These are phyloP conservation scores for Mycena galopus DNA, from an alignment of 768 basidiomycete species.

Conservation along the genomic window DNA sequence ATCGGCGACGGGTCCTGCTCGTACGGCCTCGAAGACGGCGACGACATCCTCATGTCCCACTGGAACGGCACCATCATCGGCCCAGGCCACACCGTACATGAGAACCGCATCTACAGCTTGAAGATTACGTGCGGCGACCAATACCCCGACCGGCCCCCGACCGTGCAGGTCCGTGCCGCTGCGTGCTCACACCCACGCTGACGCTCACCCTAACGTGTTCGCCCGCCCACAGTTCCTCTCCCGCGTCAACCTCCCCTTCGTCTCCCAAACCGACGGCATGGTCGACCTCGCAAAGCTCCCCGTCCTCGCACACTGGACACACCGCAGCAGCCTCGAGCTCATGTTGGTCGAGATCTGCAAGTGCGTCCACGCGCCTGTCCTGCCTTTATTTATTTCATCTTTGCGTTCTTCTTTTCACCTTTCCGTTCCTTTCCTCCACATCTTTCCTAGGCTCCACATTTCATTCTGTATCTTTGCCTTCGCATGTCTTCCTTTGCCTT, in stretches of 20 bases:
- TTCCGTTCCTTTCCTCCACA: background rate
- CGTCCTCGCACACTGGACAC: constrained; percentile 82
- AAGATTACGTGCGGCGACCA: constrained; percentile 85
- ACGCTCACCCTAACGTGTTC: background rate
- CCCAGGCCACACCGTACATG: constrained; percentile 97
- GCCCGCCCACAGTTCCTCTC: constrained; percentile 79
- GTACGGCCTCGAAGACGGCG: constrained; percentile 95
- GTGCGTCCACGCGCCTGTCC: constrained; percentile 64
- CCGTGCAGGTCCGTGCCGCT: constrained; percentile 60
- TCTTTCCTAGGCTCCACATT: background rate
- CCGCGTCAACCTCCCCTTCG: constrained; percentile 94
- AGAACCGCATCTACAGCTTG: constrained; percentile 98
- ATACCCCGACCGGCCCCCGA: constrained; percentile 85
- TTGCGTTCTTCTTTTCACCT: no score
- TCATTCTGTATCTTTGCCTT: background rate
- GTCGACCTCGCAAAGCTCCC: constrained; percentile 82
- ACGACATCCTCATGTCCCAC: constrained; percentile 97
- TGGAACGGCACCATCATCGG: constrained; percentile 99
- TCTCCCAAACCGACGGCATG: constrained; percentile 78
- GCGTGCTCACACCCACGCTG: background rate
- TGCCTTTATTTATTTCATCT: background rate
- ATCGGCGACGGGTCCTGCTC: constrained; percentile 98
- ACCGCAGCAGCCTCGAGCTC: constrained; percentile 85
- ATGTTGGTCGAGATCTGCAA: constrained; percentile 93
- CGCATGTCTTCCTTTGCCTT: background rate